Evolutionary conservation across 2,329 filamentous ascomycete genomes (phyloP).

Genomic region (Colletotrichum orbiculare): DNA sequence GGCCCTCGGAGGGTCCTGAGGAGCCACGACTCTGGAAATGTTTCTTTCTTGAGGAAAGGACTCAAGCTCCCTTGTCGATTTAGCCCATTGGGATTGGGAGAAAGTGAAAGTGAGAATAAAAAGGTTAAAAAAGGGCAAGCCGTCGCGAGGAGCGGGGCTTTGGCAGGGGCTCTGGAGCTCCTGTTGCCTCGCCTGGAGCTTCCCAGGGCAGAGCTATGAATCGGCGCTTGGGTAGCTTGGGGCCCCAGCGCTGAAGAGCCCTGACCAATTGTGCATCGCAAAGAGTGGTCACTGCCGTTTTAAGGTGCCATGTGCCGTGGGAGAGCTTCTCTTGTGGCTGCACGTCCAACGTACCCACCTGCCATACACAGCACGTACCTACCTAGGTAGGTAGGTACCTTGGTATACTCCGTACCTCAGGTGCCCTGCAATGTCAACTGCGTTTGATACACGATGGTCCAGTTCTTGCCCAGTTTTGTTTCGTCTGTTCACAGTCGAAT

Average conservation of each 20-base stretch:
- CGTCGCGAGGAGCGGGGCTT: too few species aligned
- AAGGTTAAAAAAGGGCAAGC: not conserved
- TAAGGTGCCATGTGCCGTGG: constrained; percentile 21
- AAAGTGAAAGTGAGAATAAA: not conserved
- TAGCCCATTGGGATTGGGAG: too few species aligned
- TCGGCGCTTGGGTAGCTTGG: constrained; percentile 23
- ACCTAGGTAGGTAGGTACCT: too few species aligned
- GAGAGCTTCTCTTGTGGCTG: not conserved
- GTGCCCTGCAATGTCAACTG: too few species aligned
- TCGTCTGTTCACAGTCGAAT: too few species aligned
- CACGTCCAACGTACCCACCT: not conserved
- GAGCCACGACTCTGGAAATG: not conserved
- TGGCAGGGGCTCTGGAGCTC: not conserved
- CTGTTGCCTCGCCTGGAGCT: constrained; percentile 20
- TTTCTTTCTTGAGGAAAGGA: too few species aligned
- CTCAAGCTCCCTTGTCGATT: too few species aligned
- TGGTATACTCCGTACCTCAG: too few species aligned
- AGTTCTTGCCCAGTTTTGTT: too few species aligned
- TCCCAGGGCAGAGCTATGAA: constrained; percentile 13
- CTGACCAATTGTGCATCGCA: constrained; percentile 30
- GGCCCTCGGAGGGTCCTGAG: constrained; percentile 27
- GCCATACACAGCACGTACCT: too few species aligned
- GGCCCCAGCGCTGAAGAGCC: constrained; percentile 25
- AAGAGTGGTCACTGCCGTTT: constrained; percentile 31
- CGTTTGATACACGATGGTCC: too few species aligned